A percentile compares a stretch with the other conserved stretches of the same genome.
phyloP scores from a whole-genome alignment of 1,139 yeast species.

The Candida frijolesensis region DNA sequence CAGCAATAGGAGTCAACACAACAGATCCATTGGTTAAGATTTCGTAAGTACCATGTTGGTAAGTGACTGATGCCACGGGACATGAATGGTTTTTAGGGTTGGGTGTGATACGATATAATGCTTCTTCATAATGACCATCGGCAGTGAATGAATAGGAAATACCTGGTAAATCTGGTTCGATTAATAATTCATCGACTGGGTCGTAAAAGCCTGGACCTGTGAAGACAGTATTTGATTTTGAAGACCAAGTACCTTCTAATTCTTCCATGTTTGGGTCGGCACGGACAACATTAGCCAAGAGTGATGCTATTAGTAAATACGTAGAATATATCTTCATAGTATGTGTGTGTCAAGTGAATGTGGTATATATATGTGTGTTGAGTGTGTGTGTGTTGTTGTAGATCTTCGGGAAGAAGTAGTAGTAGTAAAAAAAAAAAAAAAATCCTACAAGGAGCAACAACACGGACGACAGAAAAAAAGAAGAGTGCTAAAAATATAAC shows the following conservation, averaged over 20 bases:
- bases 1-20: conserved; percentile 69
- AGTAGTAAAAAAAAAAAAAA: not conserved
- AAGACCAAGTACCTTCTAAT: conserved; percentile 90
- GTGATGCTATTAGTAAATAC: conserved; percentile 3
- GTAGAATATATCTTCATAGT: conserved; percentile 4
- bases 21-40: conserved; percentile 67
- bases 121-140: conserved; percentile 91
- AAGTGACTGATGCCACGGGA: conserved; percentile 78
- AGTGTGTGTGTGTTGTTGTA: not conserved
- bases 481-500: not conserved
- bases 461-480: not conserved
- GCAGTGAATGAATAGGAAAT: conserved; percentile 87
- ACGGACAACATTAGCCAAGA: conserved; percentile 10
- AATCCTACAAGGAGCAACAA: not conserved
- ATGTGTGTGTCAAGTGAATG: not conserved
- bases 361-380: not conserved
- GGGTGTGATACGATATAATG: conserved; percentile 73
- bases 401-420: not conserved
- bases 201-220: conserved; percentile 97
- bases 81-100: conserved; percentile 79
- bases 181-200: conserved; percentile 89
- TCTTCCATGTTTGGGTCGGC: conserved; percentile 37
- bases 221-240: conserved; percentile 90
- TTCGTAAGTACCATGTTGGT: conserved; percentile 85
- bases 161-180: conserved; percentile 96